Evolutionary conservation across 2,329 filamentous ascomycete species (phyloP).

Genomic region (Cyphellophora europaea): DNA sequence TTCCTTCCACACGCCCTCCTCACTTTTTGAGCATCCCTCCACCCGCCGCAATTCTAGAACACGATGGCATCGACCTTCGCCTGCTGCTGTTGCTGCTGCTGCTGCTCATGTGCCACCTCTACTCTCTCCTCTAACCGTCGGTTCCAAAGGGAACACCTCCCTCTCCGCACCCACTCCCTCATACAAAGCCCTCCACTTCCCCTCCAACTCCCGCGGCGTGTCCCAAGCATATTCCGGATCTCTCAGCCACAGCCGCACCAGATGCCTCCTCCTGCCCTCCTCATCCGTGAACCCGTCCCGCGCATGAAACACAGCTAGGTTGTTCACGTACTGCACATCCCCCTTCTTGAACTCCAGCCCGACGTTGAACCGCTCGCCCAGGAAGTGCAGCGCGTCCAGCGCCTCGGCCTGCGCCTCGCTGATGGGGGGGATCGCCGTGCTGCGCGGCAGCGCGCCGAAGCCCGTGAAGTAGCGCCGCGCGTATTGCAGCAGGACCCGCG

Average conservation of each 20-base stretch:
- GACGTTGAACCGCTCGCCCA: constrained; percentile 34
- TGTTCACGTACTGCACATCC: constrained; percentile 45
- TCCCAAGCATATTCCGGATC: constrained; percentile 38
- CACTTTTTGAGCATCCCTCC: too few species aligned
- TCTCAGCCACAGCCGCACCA: constrained; percentile 38
- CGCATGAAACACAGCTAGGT: constrained; percentile 43
- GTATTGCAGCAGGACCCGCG: constrained; percentile 53
- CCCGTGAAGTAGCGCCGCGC: constrained; percentile 50
- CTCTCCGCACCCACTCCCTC: constrained; percentile 28
- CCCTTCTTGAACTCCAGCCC: constrained; percentile 37
- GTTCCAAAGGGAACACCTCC: constrained; percentile 35
- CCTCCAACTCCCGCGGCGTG: constrained; percentile 28
- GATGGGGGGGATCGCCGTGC: constrained; percentile 35
- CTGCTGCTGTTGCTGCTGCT: too few species aligned
- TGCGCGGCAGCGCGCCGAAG: constrained; percentile 33
- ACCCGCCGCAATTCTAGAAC: too few species aligned
- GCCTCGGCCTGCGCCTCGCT: constrained; percentile 45
- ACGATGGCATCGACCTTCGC: too few species aligned
- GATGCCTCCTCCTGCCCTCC: constrained; percentile 30
- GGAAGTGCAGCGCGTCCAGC: constrained; percentile 41
- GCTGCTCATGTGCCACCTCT: too few species aligned
- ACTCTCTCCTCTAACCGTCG: constrained; percentile 20
- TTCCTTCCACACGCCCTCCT: too few species aligned
- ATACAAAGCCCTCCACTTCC: constrained; percentile 34
- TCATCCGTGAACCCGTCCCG: constrained; percentile 36